Evolutionary conservation across 1,284 basidiomycete genomes (phyloP), one percentile per base, ranked within the genome.

Genomic region (Boletus smithii): DNA sequence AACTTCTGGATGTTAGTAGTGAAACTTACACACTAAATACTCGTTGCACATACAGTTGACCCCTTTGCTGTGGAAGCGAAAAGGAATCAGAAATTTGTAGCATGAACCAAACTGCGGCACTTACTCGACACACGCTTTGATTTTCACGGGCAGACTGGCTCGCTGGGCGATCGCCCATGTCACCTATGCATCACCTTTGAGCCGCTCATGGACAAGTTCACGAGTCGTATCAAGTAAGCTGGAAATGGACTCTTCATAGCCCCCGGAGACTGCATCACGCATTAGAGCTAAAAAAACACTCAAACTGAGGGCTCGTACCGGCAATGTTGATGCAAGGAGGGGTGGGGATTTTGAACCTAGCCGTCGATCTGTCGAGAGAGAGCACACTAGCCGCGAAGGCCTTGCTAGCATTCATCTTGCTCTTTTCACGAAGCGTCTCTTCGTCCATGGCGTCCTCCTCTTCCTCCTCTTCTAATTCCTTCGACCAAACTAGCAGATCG

Each of bases 141-240:
- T 38, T n/a, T 51, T 52, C 17, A 47, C 5, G 4, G 49, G 49
- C 0, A 47, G n/a, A 22, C 10, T 42, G n/a, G 39, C 49, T 27
- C 43, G 35, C 31, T 51, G 49, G 9, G 49, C 49, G 13, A 52
- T 41, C 6, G 33, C 42, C 48, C 42, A 51, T 10, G 27, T 42
- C 42, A 46, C 49, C 49, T 49, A 51, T 14, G 49, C 50, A 30
- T 51, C 49, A 11, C 42, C 48, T 20, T 51, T 45, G 14, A 51
- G 32, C n/a, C 49, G 41, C 4, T 51, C 37, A 8, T 33, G 23
- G 17, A 51, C 42, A 20, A 51, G 9, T 8, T 23, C 26, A 13
- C 42, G 33, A 24, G 42, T 51, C 30, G 6, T 32, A 14, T 46
- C 34, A 23, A 51, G 38, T 6, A 51, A 26, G 23, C 1, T 7